Evolutionary conservation across 768 basidiomycete species (phyloP), one percentile per base, ranked within the genome.

Genomic region (Leccinum broughii): DNA sequence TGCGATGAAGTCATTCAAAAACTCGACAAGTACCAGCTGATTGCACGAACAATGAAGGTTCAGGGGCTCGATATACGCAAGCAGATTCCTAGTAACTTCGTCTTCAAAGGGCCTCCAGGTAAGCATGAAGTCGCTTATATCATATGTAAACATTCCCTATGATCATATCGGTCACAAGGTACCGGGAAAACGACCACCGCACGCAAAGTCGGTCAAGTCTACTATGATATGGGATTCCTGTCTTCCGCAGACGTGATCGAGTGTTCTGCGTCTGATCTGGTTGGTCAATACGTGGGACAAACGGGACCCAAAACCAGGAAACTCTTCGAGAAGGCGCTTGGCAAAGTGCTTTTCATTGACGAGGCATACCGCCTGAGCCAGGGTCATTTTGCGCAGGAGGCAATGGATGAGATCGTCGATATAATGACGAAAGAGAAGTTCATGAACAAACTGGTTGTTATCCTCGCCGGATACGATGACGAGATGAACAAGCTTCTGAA

Each of bases 71-170:
- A 86, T 60, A 70, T 77, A 20, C 76, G 81, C 4, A 76, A 80
- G n/a, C 75, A 78, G 15, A 81, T 89, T 44, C 87, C 88, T 0
- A 87, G 72, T n/a, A 78, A 78, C 46, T 90, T 88, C 54, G 73
- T 89, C 2, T 89, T 90, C 78, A 89, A 86, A 64, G 88, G 88
- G 0, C 88, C 88, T 6, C 88, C 88, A 61, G 87, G 83, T 86
- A 66, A 65, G 77, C 67, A 20, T 1, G 48, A 22, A 1, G 17
- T 26, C 1, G 30, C 8, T 1, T 32, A 9, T 32, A 9, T 1
- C 11, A 6, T 17, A 10, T 26, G 10, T 34, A 2, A 13, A 24
- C 0, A 17, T 39, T 11, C 6, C 61, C 7, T 14, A 35, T 35
- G 5, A 66, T 30, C 30, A 30, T 37, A 20, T 51, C 10, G n/a